Base-by-base conservation (phyloP, 2,329 filamentous ascomycete species). In the Didymella exigua region DNA sequence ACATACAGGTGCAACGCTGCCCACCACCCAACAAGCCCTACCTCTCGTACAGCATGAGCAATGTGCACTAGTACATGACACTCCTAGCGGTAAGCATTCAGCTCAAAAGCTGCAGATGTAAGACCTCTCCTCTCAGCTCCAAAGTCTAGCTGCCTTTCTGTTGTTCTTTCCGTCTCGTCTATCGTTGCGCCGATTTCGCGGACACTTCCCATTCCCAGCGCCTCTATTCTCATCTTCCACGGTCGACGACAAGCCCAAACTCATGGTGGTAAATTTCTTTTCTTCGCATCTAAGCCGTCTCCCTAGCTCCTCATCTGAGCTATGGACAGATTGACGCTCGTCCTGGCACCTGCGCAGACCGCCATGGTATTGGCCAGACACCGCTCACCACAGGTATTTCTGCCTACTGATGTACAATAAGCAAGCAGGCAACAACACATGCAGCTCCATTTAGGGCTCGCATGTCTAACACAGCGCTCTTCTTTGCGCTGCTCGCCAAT, bases 381-480 rank as follows among this genome's bases (percentile, higher is more conserved):
- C 19, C 8, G 27, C 42, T 5, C 30, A 27, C 24, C 21, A 14
- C 14, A 5, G 36, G 21, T 41, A 16, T 23, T 10, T 46, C 52
- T 43, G 29, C 46, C 34, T 46, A 18, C 21, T 33, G 13, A 26
- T 16, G 9, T 42, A 19, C 23, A 16, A 4, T 4, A 14, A 16
- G 7, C 29, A 4, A 30, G 23, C 18, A 50, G 52, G 52, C 46
- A 42, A 13, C 52, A 55, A 11, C 13, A 10, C 30, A 23, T 42
- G 18, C 19, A 13, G 7, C 3, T 1, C 13, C 13, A 42, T 49
- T 46, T 26, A 50, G 50, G 46, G 33, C 29, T 13, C 31, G 33
- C 23, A 44, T 41, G 14, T 41, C 40, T 27, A 46, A 14, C 50
- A 21, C 27, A 30, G 36, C 36, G 21, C 52, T 36, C 41, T 5